Evolutionary conservation across 2,329 filamentous ascomycete species (phyloP).

Genomic region (Fusarium fracticaudum): DNA sequence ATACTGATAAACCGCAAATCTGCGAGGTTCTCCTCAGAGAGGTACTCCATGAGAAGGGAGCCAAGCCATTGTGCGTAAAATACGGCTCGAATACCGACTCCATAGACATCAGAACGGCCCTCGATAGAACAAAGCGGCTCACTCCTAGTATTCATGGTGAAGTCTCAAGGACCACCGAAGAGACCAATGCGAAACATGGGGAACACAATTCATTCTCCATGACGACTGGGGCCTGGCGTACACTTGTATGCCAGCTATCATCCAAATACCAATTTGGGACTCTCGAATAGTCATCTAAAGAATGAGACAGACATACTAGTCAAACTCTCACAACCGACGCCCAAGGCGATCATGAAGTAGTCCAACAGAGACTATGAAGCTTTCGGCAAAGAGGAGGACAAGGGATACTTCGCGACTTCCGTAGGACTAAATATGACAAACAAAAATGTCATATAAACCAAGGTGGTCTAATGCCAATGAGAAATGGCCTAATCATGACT

Average conservation of each 20-base stretch:
- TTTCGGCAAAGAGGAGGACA: slow-evolving; percentile 12
- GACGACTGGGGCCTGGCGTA: slow-evolving; percentile 18
- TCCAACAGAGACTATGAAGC: slow-evolving; percentile 9
- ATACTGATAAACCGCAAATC: slow-evolving; percentile 47
- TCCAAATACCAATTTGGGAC: background rate
- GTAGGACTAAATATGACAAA: background rate
- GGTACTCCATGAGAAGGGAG: slow-evolving; percentile 44
- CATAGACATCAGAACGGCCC: slow-evolving; percentile 47
- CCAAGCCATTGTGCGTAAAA: slow-evolving; percentile 52
- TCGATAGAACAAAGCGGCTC: slow-evolving; percentile 37
- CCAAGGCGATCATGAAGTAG: slow-evolving; percentile 13
- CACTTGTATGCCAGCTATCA: slow-evolving; percentile 35
- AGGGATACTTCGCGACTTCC: background rate
- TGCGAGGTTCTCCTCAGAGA: slow-evolving; percentile 42
- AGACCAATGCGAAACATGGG: background rate
- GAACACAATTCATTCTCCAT: background rate
- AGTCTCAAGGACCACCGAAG: background rate
- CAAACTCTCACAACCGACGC: slow-evolving; percentile 8
- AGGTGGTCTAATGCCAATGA: too few species aligned
- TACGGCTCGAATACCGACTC: slow-evolving; percentile 48
- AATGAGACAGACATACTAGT: background rate
- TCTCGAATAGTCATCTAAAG: background rate
- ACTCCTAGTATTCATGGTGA: background rate
- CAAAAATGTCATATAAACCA: too few species aligned
- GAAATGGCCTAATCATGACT: background rate